phyloP scores from a whole-genome alignment of 768 basidiomycete species.

The Termitomyces sp. region DNA sequence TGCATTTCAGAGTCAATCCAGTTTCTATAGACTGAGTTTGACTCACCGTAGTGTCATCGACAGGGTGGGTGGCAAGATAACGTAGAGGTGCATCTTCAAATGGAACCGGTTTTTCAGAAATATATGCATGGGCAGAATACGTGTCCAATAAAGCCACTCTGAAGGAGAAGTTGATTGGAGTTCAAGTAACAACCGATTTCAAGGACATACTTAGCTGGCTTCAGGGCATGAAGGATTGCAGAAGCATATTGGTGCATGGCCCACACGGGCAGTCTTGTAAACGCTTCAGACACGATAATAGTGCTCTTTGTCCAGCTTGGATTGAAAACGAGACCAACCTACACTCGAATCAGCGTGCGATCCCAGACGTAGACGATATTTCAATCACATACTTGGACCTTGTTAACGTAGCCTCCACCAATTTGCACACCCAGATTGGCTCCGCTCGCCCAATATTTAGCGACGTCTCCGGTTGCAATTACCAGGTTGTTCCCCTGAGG shows the following conservation, averaged over 20 bases:
- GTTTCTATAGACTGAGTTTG: not conserved
- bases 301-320: conserved; percentile 47
- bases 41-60: conserved; percentile 22
- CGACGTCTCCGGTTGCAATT: conserved; percentile 47
- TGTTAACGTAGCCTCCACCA: conserved; percentile 45
- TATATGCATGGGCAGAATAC: conserved; percentile 51
- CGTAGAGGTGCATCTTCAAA: conserved; percentile 50
- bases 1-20: conserved; percentile 9
- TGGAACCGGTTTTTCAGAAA: conserved; percentile 32
- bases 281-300: conserved; percentile 53
- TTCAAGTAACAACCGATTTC: not conserved
- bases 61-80: conserved; percentile 40
- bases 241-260: conserved; percentile 50
- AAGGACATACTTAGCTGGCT: conserved; percentile 43
- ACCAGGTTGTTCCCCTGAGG: conserved; percentile 32
- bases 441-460: conserved; percentile 50
- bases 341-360: not conserved
- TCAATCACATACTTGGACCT: conserved; percentile 38
- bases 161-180: not conserved
- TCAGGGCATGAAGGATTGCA: conserved; percentile 38
- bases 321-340: conserved; percentile 53
- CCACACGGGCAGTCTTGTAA: conserved; percentile 46
- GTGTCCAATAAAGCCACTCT: conserved; percentile 53
- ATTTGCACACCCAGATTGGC: conserved; percentile 50
- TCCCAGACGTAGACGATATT: not conserved